Percentiles rank a stretch among this genome's conserved stretches.
These are phyloP conservation scores for Dactylorhiza incarnata DNA, from an alignment of 106 monocot genomes.

Conservation along the genomic window DNA sequence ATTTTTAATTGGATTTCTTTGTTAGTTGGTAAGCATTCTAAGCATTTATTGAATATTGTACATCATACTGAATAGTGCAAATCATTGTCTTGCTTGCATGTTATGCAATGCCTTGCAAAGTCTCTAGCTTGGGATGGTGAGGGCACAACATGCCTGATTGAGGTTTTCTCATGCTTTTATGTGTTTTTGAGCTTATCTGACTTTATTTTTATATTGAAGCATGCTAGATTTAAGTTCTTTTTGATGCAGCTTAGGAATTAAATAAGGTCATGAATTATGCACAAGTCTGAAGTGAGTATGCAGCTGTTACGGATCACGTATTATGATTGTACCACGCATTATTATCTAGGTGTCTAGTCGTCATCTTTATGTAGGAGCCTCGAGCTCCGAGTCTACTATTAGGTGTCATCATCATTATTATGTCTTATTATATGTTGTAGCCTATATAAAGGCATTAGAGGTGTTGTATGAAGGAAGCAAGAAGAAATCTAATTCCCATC, in stretches of 20 bases:
- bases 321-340: no score
- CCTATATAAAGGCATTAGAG: no score
- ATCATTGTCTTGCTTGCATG: constrained; percentile 37
- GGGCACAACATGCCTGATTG: constrained; percentile 94
- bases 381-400: no score
- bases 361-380: no score
- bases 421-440: no score
- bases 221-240: not conserved
- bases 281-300: not conserved
- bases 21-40: not conserved
- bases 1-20: not conserved
- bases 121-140: constrained; percentile 98
- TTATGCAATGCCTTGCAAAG: constrained; percentile 99
- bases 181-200: not conserved
- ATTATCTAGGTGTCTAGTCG: no score
- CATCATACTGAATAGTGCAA: not conserved
- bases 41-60: not conserved
- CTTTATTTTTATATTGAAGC: not conserved
- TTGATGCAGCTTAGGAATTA: not conserved
- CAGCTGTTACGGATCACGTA: no score
- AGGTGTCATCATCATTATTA: no score
- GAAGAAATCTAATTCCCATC: no score
- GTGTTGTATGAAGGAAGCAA: no score
- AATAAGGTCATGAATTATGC: not conserved
- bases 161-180: constrained; percentile 42